Evolutionary conservation across 108 stramenopile species (phyloP).

Genomic region (Seminavis robusta): DNA sequence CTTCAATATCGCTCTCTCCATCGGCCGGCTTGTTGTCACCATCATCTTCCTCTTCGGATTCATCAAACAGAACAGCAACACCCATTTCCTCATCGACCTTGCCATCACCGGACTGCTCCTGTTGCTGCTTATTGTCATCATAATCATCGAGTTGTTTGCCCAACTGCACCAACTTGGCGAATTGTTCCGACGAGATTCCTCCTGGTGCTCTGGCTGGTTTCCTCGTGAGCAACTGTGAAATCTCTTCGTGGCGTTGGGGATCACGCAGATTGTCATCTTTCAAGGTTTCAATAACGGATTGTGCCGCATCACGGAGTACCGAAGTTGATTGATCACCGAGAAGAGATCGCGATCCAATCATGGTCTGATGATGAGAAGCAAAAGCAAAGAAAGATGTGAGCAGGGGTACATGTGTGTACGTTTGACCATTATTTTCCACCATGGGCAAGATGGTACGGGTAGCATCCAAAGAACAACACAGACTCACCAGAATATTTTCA

Average conservation of each 20-base stretch:
- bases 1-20: constrained; percentile 75
- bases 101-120: constrained; percentile 36
- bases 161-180: constrained; percentile 74
- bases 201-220: constrained; percentile 24
- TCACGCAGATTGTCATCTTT: constrained; percentile 79
- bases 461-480: neutral
- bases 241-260: constrained; percentile 70
- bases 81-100: constrained; percentile 93
- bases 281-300: constrained; percentile 81
- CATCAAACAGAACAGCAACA: constrained; percentile 96
- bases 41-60: constrained; percentile 85
- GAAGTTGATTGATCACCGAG: constrained; percentile 92
- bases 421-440: neutral
- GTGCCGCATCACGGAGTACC: constrained; percentile 88
- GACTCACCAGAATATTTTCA: constrained; percentile 69
- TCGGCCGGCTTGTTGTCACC: constrained; percentile 64
- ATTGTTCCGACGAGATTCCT: constrained; percentile 59
- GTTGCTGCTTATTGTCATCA: constrained; percentile 30
- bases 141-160: constrained; percentile 92
- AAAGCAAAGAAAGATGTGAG: constrained; percentile 11
- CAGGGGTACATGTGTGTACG: no score
- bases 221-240: constrained; percentile 81
- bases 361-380: constrained; percentile 21
- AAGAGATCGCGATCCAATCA: constrained; percentile 45
- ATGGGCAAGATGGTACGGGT: neutral